Evolutionary conservation across 2,329 filamentous ascomycete genomes (phyloP), one percentile per base, ranked within the genome.

Genomic region (Penicillium sp.): DNA sequence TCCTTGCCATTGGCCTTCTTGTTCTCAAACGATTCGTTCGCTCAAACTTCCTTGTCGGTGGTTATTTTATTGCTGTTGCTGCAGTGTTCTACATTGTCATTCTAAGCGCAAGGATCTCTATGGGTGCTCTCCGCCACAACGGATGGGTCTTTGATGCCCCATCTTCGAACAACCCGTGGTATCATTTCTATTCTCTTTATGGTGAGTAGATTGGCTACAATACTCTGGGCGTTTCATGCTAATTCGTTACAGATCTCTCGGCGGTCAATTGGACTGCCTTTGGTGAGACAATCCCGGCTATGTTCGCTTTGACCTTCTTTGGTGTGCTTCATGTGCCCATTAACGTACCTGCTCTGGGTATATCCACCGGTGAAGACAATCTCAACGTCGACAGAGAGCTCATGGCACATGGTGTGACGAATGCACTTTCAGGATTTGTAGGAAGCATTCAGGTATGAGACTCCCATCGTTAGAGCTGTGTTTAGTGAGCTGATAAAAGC

Each of bases 301-400:
- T 99, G 90, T 86, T 99, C 65, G 94, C 94, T 0, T 77, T 99
- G 57, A 97, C 94, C 0, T 99, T 99, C 78, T 99, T 99, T 66
- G 94, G 94, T 50, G 88, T 99, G 53, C 82, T 99, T 3, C 94
- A 99, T 70, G 94, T 99, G 3, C 94, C 94, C 0, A 99, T 99
- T 75, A 99, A 99, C 66, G 92, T 99, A 5, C 94, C 94, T 3
- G 94, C 94, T 3, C 77, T 99, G 55, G 94, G 91, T 0, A 87
- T 96, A 46, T 91, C 91, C 32, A 90, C 89, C 5, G 91, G 91
- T 41, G 92, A 97, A 72, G 94, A 99, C 69, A 89, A 97, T 68
- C 83, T 96, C 31, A 87, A 95, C 68, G 84, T 99, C 46, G 91
- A 99, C 68, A 86, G 89, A 59, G 94, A 99, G 71, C 80, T 99